Percentiles rank a stretch among this genome's conserved stretches.
Evolutionary conservation across 306 rosid species (phyloP).

Genomic region (Cucurbita moschata): DNA sequence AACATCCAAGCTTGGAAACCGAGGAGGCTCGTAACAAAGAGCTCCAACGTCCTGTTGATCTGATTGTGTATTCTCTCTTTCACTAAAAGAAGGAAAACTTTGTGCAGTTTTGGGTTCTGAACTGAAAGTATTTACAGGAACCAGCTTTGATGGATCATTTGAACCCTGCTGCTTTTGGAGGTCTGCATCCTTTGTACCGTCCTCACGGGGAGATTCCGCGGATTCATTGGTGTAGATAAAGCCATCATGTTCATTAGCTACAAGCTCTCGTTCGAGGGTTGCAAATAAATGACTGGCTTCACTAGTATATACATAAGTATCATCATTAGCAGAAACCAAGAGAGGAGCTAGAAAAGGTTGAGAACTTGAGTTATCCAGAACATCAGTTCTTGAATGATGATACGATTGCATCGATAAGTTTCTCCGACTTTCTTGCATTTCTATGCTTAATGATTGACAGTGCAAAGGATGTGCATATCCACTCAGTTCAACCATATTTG

Average conservation of each 20-base stretch:
- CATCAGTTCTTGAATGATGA: slow-evolving; percentile 24
- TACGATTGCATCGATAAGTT: slow-evolving; percentile 19
- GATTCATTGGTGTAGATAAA: slow-evolving; percentile 40
- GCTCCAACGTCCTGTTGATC: slow-evolving; percentile 50
- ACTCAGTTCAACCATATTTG: slow-evolving; percentile 4
- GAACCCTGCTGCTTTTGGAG: slow-evolving; percentile 33
- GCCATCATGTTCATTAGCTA: slow-evolving; percentile 27
- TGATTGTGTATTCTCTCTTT: slow-evolving; percentile 18
- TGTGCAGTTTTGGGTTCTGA: slow-evolving; percentile 29
- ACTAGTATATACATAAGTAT: slow-evolving; percentile 18
- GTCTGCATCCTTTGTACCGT: slow-evolving; percentile 15
- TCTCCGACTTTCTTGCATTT: slow-evolving; percentile 26
- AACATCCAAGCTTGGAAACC: slow-evolving; percentile 77
- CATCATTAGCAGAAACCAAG: slow-evolving; percentile 35
- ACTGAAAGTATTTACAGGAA: slow-evolving; percentile 52
- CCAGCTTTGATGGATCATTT: slow-evolving; percentile 40
- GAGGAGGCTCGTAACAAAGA: slow-evolving; percentile 90
- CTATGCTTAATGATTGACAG: slow-evolving; percentile 26
- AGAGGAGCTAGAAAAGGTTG: slow-evolving; percentile 25
- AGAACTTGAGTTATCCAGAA: slow-evolving; percentile 25
- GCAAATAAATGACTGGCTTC: slow-evolving; percentile 38
- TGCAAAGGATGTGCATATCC: slow-evolving; percentile 31
- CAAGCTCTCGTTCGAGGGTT: slow-evolving; percentile 40
- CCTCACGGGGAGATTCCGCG: slow-evolving; percentile 33
- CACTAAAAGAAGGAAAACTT: slow-evolving; percentile 26